phyloP scores from a whole-genome alignment of 1,139 yeast genomes.

The Lodderomyces margitis region DNA sequence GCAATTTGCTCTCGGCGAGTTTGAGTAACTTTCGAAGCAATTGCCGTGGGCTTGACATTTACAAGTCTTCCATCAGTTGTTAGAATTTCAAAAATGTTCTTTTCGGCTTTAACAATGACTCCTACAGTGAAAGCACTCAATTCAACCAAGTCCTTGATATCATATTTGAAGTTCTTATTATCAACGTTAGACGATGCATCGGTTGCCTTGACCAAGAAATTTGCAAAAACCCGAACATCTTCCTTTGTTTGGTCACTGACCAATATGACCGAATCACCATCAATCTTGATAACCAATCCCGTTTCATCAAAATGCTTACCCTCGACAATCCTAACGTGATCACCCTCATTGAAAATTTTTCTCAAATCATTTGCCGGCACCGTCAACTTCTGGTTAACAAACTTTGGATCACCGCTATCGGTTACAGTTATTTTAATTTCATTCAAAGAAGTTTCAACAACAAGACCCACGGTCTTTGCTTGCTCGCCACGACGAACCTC shows the following conservation, averaged over 20 bases:
- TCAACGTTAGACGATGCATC: constrained; percentile 54
- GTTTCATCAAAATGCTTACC: constrained; percentile 94
- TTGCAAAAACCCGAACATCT: constrained; percentile 90
- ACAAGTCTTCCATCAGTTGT: constrained; percentile 79
- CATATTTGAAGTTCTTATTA: constrained; percentile 62
- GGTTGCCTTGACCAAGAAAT: constrained; percentile 76
- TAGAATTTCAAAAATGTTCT: constrained; percentile 77
- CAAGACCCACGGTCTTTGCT: constrained; percentile 82
- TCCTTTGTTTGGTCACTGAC: constrained; percentile 85
- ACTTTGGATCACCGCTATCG: constrained; percentile 51
- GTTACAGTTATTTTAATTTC: constrained; percentile 60
- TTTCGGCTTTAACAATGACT: constrained; percentile 85
- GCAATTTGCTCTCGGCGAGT: constrained; percentile 74
- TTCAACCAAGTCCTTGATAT: constrained; percentile 86
- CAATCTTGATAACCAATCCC: constrained; percentile 84
- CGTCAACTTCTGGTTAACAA: constrained; percentile 49
- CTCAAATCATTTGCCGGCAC: constrained; percentile 81
- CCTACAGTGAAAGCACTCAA: constrained; percentile 86
- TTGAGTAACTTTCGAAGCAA: constrained; percentile 67
- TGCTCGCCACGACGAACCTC: constrained; percentile 93
- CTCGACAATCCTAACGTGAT: constrained; percentile 88
- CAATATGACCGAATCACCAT: constrained; percentile 83
- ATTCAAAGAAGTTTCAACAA: constrained; percentile 61
- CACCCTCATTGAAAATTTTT: constrained; percentile 87
- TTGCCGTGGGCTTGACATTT: constrained; percentile 73